A percentile compares a stretch with the other conserved stretches of the same genome.
These are phyloP conservation scores for Hypericum perforatum DNA, from an alignment of 345 rosid species.

Conservation along the genomic window DNA sequence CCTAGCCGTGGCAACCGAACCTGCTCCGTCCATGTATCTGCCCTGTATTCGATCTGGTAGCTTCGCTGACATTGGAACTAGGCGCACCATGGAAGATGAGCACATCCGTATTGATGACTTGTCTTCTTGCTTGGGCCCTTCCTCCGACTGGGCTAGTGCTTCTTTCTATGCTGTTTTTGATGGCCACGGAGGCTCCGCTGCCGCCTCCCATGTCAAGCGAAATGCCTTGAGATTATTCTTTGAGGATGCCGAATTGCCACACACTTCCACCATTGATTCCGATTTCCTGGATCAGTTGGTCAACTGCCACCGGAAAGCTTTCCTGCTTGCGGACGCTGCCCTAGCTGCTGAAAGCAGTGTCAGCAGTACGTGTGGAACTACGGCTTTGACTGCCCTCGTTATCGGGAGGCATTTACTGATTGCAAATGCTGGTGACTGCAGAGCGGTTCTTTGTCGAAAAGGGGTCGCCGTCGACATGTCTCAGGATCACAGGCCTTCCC, in stretches of 20 bases:
- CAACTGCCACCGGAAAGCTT: conserved; percentile 43
- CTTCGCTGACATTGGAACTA: conserved; percentile 51
- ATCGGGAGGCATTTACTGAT: conserved; percentile 59
- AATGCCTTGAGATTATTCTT: conserved; percentile 64
- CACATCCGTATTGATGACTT: conserved; percentile 72
- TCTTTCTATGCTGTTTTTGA: conserved; percentile 88
- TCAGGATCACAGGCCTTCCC: conserved; percentile 67
- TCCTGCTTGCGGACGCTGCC: conserved; percentile 45
- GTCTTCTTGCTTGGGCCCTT: conserved; percentile 44
- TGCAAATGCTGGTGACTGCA: conserved; percentile 84
- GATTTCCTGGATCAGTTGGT: conserved; percentile 36
- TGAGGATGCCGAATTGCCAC: conserved; percentile 48
- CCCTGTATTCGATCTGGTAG: conserved; percentile 81
- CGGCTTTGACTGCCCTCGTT: conserved; percentile 52
- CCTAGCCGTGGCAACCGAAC: conserved; percentile 19
- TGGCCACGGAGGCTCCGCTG: conserved; percentile 87
- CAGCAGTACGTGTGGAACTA: conserved; percentile 45
- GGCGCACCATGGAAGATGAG: conserved; percentile 75
- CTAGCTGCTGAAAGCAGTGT: conserved; percentile 38
- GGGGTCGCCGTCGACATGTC: conserved; percentile 73
- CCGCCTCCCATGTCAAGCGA: conserved; percentile 65
- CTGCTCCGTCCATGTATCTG: conserved; percentile 28
- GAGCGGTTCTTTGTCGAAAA: conserved; percentile 73
- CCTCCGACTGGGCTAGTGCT: conserved; percentile 55
- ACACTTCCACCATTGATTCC: conserved; percentile 38